Evolutionary conservation across 2,329 filamentous ascomycete genomes (phyloP), one percentile per base, ranked within the genome.

Genomic region (Botryotinia globosa): DNA sequence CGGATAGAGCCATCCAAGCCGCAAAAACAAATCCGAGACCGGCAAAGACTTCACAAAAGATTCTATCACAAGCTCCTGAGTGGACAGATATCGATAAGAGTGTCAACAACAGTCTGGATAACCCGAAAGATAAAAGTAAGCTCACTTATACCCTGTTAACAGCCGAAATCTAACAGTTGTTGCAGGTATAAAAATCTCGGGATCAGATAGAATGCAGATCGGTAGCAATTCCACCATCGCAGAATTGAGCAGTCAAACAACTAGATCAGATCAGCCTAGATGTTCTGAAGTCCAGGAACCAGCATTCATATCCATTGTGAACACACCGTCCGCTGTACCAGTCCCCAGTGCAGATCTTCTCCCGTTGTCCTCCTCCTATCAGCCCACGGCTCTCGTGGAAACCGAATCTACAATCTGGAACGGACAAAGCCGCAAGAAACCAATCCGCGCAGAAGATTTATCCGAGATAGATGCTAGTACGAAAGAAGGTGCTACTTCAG

Each of bases 371-470:
- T 20, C 32, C 63, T 51, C 29, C 18, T 18, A 1, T 7, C 14
- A 51, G 16, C 29, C 14, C n/a, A 45, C 6, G 8, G 2, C 14
- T 34, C 2, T 48, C 25, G 51, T 18, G 51, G 51, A 54, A n/a
- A 29, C n/a, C n/a, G 14, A n/a, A 29, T 18, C 6, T 3, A 18
- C 16, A 8, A 29, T 54, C n/a, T 29, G 14, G 25, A 18, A 54
- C 16, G n/a, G 2, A 54, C 51, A 25, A n/a, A 48, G 4, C 63
- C 44, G 25, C 5, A 12, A 6, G 3, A 25, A 10, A 12, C 1
- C 4, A n/a, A 2, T 18, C 14, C 34, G 0, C 9, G 1, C 34
- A 34, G 16, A 9, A 32, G 0, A 16, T 4, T 5, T 9, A 67
- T 54, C n/a, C 12, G 14, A 20, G 14, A 9, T 9, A 54, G 16